A percentile compares a stretch with the other conserved stretches of the same genome.
Evolutionary conservation across 306 rosid species (phyloP).

Genomic region (Alnus glutinosa): DNA sequence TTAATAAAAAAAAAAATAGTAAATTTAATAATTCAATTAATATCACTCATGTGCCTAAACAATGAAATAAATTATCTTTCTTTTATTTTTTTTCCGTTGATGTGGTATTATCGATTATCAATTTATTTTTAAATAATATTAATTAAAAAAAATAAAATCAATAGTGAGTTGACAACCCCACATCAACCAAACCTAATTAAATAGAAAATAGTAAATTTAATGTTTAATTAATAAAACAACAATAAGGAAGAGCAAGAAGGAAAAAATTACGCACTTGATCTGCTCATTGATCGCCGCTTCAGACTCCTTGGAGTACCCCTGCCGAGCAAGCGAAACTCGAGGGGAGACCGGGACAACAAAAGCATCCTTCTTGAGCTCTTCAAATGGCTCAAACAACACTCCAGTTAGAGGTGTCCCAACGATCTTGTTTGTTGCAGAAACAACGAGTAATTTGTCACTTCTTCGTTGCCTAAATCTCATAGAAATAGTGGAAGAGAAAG

Average conservation of each 20-base stretch:
- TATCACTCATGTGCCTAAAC: too few relatives aligned
- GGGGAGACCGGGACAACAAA: conserved; percentile 40
- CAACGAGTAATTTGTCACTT: conserved; percentile 26
- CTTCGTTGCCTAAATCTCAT: conserved; percentile 12
- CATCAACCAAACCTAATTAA: too few relatives aligned
- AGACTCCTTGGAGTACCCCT: conserved; percentile 33
- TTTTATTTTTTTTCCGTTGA: too few relatives aligned
- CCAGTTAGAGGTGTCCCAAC: conserved; percentile 26
- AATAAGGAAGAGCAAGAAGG: background rate
- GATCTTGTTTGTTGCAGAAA: conserved; percentile 29
- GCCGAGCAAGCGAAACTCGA: conserved; percentile 49
- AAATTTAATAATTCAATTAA: too few relatives aligned
- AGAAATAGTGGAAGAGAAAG: background rate
- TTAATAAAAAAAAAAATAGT: too few relatives aligned
- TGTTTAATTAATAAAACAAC: background rate
- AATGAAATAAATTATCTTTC: too few relatives aligned
- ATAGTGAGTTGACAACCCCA: too few relatives aligned
- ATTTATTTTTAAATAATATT: too few relatives aligned
- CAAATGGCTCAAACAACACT: conserved; percentile 48
- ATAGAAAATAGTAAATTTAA: too few relatives aligned
- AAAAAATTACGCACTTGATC: conserved; percentile 41
- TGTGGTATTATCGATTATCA: too few relatives aligned
- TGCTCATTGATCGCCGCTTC: conserved; percentile 52
- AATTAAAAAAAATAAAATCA: too few relatives aligned
- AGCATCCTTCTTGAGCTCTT: conserved; percentile 42